A percentile compares a stretch with the other conserved stretches of the same genome.
These are phyloP conservation scores for Lachnellula occidentalis DNA, from an alignment of 2,329 filamentous ascomycete species.

Conservation along the genomic window DNA sequence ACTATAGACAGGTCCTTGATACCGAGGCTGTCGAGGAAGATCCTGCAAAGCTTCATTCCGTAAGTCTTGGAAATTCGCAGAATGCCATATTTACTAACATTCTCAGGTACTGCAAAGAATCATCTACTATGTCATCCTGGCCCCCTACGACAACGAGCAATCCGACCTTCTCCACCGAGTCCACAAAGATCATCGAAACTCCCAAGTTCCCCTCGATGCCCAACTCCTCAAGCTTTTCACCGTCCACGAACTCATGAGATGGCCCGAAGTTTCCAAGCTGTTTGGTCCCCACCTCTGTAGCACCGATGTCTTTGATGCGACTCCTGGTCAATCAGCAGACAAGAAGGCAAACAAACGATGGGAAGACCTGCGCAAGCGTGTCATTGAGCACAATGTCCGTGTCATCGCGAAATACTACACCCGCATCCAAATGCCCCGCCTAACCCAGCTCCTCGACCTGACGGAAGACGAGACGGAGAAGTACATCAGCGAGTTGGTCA, in stretches of 20 bases:
- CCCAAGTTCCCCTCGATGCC: constrained; percentile 71
- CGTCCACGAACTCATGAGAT: constrained; percentile 93
- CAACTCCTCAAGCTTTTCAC: constrained; percentile 92
- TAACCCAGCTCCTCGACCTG: constrained; percentile 87
- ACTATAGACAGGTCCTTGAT: constrained; percentile 94
- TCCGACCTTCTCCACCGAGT: constrained; percentile 95
- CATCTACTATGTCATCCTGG: constrained; percentile 95
- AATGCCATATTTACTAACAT: constrained; percentile 10
- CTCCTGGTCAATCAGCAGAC: constrained; percentile 60
- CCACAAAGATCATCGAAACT: constrained; percentile 75
- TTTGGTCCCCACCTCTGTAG: constrained; percentile 83
- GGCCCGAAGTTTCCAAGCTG: constrained; percentile 85
- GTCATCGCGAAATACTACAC: constrained; percentile 99
- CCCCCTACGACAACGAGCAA: constrained; percentile 97
- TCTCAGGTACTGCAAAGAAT: constrained; percentile 83
- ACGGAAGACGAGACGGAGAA: constrained; percentile 96
- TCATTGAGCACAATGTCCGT: constrained; percentile 98
- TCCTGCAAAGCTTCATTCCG: constrained; percentile 75
- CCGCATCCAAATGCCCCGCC: constrained; percentile 83
- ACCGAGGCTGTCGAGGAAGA: constrained; percentile 94
- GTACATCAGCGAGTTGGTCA: constrained; percentile 96
- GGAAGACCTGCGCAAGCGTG: constrained; percentile 93
- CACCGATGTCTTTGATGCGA: constrained; percentile 82
- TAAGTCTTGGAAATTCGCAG: constrained; percentile 41
- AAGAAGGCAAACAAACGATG: constrained; percentile 80